Base-by-base conservation (phyloP, 2,329 filamentous ascomycete genomes). In the Colletotrichum noveboracense region DNA sequence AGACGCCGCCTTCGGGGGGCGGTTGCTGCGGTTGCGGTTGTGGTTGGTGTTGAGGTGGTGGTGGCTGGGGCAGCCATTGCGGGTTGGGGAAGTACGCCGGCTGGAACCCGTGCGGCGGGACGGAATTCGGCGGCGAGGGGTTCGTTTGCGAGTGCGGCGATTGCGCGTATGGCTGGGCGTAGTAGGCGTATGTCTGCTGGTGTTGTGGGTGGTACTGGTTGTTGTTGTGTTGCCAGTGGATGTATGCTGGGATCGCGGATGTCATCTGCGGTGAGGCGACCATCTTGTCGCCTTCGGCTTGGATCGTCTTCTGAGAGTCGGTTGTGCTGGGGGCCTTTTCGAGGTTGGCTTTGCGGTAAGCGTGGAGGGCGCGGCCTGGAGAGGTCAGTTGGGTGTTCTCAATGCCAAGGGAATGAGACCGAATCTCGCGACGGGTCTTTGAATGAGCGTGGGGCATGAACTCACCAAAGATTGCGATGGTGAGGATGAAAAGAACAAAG, bases 251-350 rank as follows among this genome's bases (percentile, higher is more conserved):
- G 12, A 76, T 66, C 2, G 76, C 76, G 13, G 70, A 71, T 4
- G 76, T 75, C 76, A 77, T 77, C 7, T 77, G 76, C 8, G 76
- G 75, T 10, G 77, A 77, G 18, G 77, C 72, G n/a, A 78, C 58
- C 32, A 73, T 77, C 56, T 78, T 77, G 43, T 78, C 77, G 3
- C 71, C 71, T 12, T 72, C 75, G 16, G 68, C 65, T 26, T 70
- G 52, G 24, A 75, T 70, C 13, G 68, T 67, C 58, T 77, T 76
- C 58, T 78, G 58, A 18, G 64, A 61, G 18, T 75, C 67, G 55
- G 65, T 77, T 1, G 71, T 71, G 68, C 65, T 77, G 10, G 69
- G 76, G 10, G 74, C 71, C 48, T 76, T 76, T 74, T 69, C 70
- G 5, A 75, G 28, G 43, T 73, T 73, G 21, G 64, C 70, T 65